Evolutionary conservation across 768 basidiomycete species (phyloP), one percentile per base, ranked within the genome.

Genomic region (Tricholoma furcatifolium): DNA sequence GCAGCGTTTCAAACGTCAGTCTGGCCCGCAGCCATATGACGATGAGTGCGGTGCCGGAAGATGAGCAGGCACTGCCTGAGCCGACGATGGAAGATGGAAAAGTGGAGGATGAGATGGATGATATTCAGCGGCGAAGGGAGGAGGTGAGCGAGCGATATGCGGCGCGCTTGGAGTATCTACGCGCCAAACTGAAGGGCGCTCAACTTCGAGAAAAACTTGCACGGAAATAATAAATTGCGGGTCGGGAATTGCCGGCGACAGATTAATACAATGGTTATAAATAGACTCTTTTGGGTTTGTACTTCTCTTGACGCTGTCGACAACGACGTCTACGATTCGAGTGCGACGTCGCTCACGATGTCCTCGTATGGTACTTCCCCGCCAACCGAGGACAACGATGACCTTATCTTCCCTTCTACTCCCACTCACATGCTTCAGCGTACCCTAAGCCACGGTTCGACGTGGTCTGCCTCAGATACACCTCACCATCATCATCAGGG

Each of bases 161-260:
- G 50, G 79, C 79, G 31, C 83, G 90, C 43, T 66, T 93, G 62
- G 89, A 91, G 57, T 93, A 88, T 64, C 71, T 93, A 60, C 81
- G 87, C 32, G 91, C 91, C 34, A 87, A 88, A 69, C 65, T 93
- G 64, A 91, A 91, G 70, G 86, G 87, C 17, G 91, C 89, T 1
- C 87, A 91, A 70, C 65, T 93, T 62, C 88, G 87, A 57, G 91
- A 93, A 73, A 89, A 90, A 66, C 69, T 93, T 60, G 59, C 87
- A 74, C 82, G 80, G 64, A 85, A 79, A 65, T 84, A 59, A 74
- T 65, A 62, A 53, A 52, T 15, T 50, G 14, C 43, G 50, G 42
- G 10, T 36, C 67, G 70, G 66, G 59, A 50, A 30, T 63, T 64
- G 57, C 67, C 69, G 68, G 15, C 34, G 4, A 43, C 34, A 24